Evolutionary conservation across 2,329 filamentous ascomycete genomes (phyloP), one percentile per base, ranked within the genome.

Genomic region (Fusarium torulosum): DNA sequence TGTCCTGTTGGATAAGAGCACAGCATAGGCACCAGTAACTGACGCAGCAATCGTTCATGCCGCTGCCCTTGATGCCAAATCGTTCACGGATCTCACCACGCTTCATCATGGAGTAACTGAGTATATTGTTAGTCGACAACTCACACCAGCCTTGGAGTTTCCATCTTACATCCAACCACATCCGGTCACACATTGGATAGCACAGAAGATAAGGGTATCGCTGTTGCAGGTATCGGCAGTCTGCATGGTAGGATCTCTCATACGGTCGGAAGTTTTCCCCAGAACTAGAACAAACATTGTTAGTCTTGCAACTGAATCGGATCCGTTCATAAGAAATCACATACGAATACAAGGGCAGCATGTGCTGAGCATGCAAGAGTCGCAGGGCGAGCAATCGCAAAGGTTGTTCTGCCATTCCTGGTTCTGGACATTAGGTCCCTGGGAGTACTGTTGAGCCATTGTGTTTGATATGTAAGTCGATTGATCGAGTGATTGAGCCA

Each of bases 21-120:
- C 86, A 89, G 80, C 85, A 88, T 35, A 79, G 74, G 74, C 86
- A 89, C 78, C 82, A 88, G 75, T 78, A 87, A 15, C 82, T 77
- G n/a, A 77, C 74, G 68, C 82, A 83, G 76, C 81, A 89, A 73
- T 89, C 86, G 33, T 75, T 75, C 59, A 74, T 75, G 37, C 79
- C 79, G 46, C 77, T 79, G 35, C 86, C 86, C 44, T 83, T 75
- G 71, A 89, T 87, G 66, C 79, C 80, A 76, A 85, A 87, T 40
- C 78, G 80, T 53, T 84, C 77, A 47, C 86, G 83, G 67, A 88
- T 83, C 69, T 86, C 81, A 57, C 73, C 73, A 47, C 87, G 84
- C 75, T 87, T 85, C 64, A 85, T 76, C 79, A 85, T 83, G 65
- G 82, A 78, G 69, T 79, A 81, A 67, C 80, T 82, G 59, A 44